Percentiles rank a stretch among this genome's conserved stretches.
phyloP scores from a whole-genome alignment of 2,329 filamentous ascomycete genomes.

The Fusarium sp. region DNA sequence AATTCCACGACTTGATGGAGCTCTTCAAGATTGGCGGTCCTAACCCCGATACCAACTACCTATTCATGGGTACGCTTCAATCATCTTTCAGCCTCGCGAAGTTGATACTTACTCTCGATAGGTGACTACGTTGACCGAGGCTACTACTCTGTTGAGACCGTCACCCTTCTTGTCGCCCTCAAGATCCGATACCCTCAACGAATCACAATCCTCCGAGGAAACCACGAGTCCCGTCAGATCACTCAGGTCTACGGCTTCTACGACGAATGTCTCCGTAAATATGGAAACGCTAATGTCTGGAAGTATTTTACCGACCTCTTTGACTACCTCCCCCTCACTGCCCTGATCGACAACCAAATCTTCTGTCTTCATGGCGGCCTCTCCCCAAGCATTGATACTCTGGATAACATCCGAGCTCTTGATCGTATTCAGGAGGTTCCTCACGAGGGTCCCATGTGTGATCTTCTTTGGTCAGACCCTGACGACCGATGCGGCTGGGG shows the following conservation, averaged over 20 bases:
- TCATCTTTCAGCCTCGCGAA: not conserved
- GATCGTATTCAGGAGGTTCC: constrained; percentile 98
- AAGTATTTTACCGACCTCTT: constrained; percentile 99
- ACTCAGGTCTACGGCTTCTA: constrained; percentile 99
- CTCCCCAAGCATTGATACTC: constrained; percentile 93
- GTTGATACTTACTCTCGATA: constrained; percentile 48
- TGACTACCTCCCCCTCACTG: constrained; percentile 96
- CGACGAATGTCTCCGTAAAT: constrained; percentile 98
- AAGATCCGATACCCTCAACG: constrained; percentile 98
- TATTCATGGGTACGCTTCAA: constrained; percentile 86
- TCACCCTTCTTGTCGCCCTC: constrained; percentile 93
- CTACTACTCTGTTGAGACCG: constrained; percentile 98
- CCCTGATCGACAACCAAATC: constrained; percentile 98
- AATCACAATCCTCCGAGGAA: constrained; percentile 98
- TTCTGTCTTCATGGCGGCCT: constrained; percentile 98
- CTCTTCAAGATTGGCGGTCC: constrained; percentile 98
- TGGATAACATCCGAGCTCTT: constrained; percentile 93
- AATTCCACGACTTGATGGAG: constrained; percentile 99
- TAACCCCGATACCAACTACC: constrained; percentile 98
- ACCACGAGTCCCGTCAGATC: constrained; percentile 98
- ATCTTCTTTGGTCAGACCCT: constrained; percentile 96
- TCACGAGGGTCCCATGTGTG: constrained; percentile 98
- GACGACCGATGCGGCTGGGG: constrained; percentile 97
- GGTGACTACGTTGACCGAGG: constrained; percentile 98
- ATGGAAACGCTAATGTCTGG: constrained; percentile 99